These are phyloP conservation scores for Withania somnifera DNA, from an alignment of 305 asterid genomes.

Conservation along the genomic window DNA sequence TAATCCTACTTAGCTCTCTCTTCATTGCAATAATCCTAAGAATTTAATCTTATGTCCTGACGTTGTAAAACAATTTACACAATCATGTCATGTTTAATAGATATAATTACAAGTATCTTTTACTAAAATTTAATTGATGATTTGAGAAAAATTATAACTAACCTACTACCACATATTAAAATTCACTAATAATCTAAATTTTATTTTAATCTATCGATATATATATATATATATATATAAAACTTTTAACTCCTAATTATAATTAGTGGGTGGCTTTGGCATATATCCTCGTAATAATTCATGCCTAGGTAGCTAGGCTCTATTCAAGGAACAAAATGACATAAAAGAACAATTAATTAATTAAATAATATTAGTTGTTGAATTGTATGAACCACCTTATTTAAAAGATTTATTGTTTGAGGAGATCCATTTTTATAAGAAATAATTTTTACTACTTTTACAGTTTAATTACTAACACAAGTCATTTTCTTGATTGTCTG, in stretches of 20 bases:
- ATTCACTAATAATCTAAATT: too few relatives aligned
- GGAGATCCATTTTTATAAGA: neutral
- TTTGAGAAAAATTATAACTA: too few relatives aligned
- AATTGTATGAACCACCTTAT: neutral
- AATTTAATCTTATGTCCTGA: too few relatives aligned
- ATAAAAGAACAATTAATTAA: neutral
- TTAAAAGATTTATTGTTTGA: neutral
- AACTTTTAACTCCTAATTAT: neutral
- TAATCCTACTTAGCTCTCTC: neutral
- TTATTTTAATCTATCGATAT: too few relatives aligned
- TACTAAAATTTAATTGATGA: too few relatives aligned
- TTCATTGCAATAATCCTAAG: too few relatives aligned
- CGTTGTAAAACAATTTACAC: too few relatives aligned
- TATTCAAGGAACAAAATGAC: neutral
- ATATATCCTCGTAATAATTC: neutral
- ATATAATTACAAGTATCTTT: neutral
- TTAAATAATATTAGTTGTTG: neutral
- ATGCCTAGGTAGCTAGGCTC: neutral
- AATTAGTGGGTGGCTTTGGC: neutral
- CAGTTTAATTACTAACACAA: slow-evolving; percentile 3
- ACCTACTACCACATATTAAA: neutral
- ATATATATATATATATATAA: too few relatives aligned
- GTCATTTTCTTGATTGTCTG: slow-evolving; percentile 31
- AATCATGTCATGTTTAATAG: neutral
- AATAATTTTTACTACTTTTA: neutral